These are phyloP conservation scores for Monilinia fructigena DNA, from an alignment of 2,329 filamentous ascomycete species.

Conservation along the genomic window DNA sequence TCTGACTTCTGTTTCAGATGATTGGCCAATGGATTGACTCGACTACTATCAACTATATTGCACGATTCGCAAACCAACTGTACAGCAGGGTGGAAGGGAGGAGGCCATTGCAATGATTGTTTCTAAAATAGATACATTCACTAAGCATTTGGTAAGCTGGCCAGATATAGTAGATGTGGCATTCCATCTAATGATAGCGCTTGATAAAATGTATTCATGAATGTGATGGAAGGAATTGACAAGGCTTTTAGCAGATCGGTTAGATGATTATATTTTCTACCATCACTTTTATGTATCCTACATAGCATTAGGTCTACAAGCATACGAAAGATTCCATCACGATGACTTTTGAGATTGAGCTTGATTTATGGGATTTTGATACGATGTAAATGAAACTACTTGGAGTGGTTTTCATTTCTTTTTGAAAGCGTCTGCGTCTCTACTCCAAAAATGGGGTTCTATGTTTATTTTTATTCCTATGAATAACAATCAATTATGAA, in stretches of 20 bases:
- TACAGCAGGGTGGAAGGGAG: constrained; percentile 39
- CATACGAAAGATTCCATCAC: constrained; percentile 25
- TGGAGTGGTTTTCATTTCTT: background rate
- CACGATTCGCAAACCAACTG: constrained; percentile 37
- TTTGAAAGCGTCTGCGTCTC: too few relatives aligned
- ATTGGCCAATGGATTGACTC: constrained; percentile 33
- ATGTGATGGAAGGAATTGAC: constrained; percentile 26
- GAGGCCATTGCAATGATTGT: constrained; percentile 36
- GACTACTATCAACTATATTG: constrained; percentile 34
- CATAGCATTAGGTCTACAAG: constrained; percentile 35
- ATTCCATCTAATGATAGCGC: constrained; percentile 23
- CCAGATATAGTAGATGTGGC: constrained; percentile 33
- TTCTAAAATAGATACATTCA: constrained; percentile 27
- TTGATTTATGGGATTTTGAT: background rate
- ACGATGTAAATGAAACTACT: background rate
- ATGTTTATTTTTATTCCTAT: too few relatives aligned
- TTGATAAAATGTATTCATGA: constrained; percentile 28
- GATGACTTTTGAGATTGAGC: background rate
- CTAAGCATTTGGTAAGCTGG: constrained; percentile 35
- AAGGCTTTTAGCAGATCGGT: constrained; percentile 22
- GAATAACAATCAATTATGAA: too few relatives aligned
- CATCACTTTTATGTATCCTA: constrained; percentile 33
- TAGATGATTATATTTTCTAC: constrained; percentile 18
- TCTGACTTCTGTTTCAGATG: constrained; percentile 36
- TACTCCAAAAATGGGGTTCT: too few relatives aligned